These are phyloP conservation scores for Camillea tinctor DNA, from an alignment of 2,329 filamentous ascomycete genomes.

Conservation along the genomic window DNA sequence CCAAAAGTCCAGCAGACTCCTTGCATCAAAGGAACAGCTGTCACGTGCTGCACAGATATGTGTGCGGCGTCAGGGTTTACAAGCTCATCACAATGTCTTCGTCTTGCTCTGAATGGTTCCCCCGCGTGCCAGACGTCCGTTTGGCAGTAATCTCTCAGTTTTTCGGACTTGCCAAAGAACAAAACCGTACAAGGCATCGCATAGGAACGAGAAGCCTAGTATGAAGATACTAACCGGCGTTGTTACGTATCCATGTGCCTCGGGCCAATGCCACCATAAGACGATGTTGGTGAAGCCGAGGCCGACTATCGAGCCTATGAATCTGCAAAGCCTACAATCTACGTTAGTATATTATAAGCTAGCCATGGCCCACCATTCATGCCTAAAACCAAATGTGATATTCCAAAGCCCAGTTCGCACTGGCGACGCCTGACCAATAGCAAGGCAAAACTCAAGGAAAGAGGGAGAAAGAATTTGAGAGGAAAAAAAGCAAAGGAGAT, in stretches of 20 bases:
- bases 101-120: neutral
- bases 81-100: neutral
- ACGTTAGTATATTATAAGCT: neutral
- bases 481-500: too few relatives aligned
- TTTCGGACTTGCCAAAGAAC: constrained; percentile 39
- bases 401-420: too few relatives aligned
- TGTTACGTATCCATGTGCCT: constrained; percentile 47
- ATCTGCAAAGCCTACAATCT: constrained; percentile 41
- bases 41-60: neutral
- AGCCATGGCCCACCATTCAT: too few relatives aligned
- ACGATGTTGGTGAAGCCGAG: constrained; percentile 38
- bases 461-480: too few relatives aligned
- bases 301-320: constrained; percentile 42
- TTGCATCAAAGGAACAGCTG: too few relatives aligned
- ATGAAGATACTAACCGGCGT: constrained; percentile 44
- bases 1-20: neutral
- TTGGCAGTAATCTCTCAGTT: constrained; percentile 37
- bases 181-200: constrained; percentile 35
- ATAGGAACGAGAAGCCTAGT: constrained; percentile 38
- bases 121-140: constrained; percentile 35
- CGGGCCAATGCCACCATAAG: constrained; percentile 52
- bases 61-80: neutral
- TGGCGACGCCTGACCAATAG: too few relatives aligned
- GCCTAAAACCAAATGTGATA: too few relatives aligned
- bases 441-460: too few relatives aligned